Evolutionary conservation across 352 stramenopile genomes (phyloP), one percentile per base, ranked within the genome.

Genomic region (Achlya hypogyna): DNA sequence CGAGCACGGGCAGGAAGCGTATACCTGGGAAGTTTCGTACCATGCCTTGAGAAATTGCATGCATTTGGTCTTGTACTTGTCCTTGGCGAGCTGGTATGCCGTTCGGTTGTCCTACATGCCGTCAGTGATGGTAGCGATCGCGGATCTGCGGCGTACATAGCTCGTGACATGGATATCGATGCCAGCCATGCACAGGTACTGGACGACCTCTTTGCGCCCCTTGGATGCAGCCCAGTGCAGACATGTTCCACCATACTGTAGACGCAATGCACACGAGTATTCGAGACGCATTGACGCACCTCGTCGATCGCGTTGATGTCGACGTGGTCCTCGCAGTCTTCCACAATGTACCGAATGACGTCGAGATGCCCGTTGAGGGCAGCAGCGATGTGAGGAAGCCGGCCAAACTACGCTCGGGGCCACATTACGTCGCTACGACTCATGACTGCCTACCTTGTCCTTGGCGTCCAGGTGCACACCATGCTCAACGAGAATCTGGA

Each of bases 161-260:
- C 86, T 95, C 34, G 86, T 95, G 67, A 91, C 75, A 67, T 95
- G 84, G 47, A 95, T 87, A 65, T 95, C 86, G 51, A 95, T 95
- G 69, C 84, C 86, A 51, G 89, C 91, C 78, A 87, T 92, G 43
- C 84, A 93, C 22, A 95, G 67, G 52, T 95, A 95, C 75, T 95
- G 86, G 23, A 95, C 78, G 32, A 95, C 86, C 62, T 95, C 86
- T 65, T 93, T 95, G 1, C 86, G 74, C 18, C 86, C 86, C 51
- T 91, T 91, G 0, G 85, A 88, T 23, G 86, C 76, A 8, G 86
- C 86, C 86, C 86, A 95, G 62, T 95, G 86, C 22, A 95, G 75
- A 69, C 84, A 93, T 6, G 86, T 91, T 51, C 82, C 81, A 43
- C 86, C 86, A 69, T 93, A 95, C 84, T 93, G 38, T 32, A 60